A percentile compares a stretch with the other conserved stretches of the same genome.
phyloP scores from a whole-genome alignment of 768 basidiomycete genomes.

The Ephemerocybe angulata region DNA sequence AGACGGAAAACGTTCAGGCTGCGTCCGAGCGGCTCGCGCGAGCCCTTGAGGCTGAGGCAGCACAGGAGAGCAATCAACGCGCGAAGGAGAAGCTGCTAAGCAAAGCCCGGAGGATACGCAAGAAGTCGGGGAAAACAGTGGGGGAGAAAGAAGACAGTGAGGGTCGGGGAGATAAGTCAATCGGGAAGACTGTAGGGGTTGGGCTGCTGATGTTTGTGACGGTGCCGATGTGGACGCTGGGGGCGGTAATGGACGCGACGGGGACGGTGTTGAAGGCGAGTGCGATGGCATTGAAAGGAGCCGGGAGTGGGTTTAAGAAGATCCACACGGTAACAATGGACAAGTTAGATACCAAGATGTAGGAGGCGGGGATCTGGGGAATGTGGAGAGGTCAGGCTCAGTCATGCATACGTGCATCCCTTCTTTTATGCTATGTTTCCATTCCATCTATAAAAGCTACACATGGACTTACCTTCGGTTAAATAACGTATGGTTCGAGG shows the following conservation, averaged over 20 bases:
- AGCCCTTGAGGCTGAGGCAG: conserved; percentile 4
- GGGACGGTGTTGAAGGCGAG: conserved; percentile 2
- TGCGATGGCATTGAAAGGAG: conserved; percentile 1
- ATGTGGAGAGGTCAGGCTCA: no score
- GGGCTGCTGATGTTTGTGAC: conserved; percentile 4
- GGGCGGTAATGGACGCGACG: conserved; percentile 3
- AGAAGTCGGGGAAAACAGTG: not conserved
- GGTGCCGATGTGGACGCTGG: conserved; percentile 1
- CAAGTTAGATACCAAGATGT: not conserved
- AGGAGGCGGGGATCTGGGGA: no score
- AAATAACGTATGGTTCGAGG: no score
- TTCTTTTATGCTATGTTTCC: no score
- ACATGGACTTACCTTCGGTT: no score
- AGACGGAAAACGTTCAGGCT: not conserved
- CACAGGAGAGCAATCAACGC: not conserved
- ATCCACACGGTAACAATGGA: conserved; percentile 5
- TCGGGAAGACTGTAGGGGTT: not conserved
- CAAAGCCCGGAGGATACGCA: not conserved
- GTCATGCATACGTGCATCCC: no score
- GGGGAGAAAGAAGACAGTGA: not conserved
- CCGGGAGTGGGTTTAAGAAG: conserved; percentile 7
- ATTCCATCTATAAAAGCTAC: no score
- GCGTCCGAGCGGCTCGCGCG: conserved; percentile 2
- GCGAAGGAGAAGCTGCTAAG: not conserved
- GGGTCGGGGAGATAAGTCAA: not conserved